These are phyloP conservation scores for Jatropha curcas DNA, from an alignment of 345 rosid species.

Conservation along the genomic window DNA sequence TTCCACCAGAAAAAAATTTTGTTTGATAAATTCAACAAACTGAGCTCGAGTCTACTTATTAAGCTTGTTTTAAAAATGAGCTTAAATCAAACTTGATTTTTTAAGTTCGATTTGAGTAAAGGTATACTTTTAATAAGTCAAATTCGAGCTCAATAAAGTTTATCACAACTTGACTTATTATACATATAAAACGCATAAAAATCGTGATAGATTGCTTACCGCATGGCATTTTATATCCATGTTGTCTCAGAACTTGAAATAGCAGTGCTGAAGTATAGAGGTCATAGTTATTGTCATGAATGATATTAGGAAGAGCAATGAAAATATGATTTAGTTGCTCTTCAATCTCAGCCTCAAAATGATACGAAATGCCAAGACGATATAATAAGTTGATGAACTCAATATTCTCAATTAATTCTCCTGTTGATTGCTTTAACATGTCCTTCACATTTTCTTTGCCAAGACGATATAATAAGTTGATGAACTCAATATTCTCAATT, in stretches of 20 bases:
- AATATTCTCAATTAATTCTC: neutral
- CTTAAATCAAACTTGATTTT: too few species aligned
- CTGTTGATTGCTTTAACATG: neutral
- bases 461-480: too few species aligned
- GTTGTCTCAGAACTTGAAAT: neutral
- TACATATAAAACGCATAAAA: too few species aligned
- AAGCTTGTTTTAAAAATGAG: too few species aligned
- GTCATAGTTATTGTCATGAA: neutral
- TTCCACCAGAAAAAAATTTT: too few species aligned
- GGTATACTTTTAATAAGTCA: too few species aligned
- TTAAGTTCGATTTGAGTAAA: too few species aligned
- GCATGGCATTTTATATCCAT: neutral
- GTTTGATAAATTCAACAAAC: too few species aligned
- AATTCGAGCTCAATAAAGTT: too few species aligned
- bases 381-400: neutral
- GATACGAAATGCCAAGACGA: conserved; percentile 1
- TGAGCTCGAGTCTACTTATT: too few species aligned
- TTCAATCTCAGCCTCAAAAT: neutral
- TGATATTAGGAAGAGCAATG: neutral
- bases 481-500: too few species aligned
- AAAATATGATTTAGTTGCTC: neutral
- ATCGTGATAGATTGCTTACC: neutral
- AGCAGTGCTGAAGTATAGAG: neutral
- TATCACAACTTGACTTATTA: too few species aligned
- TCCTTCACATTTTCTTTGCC: neutral